Evolutionary conservation across 176 grass and related monocot species (phyloP).

Genomic region (Metroxylon sagu): DNA sequence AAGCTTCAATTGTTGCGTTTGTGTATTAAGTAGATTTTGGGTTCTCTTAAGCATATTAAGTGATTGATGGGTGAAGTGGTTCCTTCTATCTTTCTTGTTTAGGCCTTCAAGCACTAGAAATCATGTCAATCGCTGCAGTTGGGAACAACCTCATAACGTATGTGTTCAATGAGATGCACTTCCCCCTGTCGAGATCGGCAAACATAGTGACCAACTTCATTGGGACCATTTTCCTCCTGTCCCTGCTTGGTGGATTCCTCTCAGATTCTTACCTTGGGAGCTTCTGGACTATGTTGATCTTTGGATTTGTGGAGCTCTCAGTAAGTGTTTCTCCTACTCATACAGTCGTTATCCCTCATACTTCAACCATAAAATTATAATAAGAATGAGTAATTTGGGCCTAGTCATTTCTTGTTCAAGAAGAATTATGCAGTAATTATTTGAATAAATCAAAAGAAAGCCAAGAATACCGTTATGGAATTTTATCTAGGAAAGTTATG

Average conservation of each 20-base stretch:
- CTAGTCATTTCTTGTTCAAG: too few relatives aligned
- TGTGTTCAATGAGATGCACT: constrained; percentile 22
- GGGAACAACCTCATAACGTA: constrained; percentile 21
- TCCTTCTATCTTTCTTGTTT: not conserved
- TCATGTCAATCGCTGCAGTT: constrained; percentile 20
- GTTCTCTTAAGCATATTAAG: too few relatives aligned
- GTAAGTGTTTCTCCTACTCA: not conserved
- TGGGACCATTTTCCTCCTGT: constrained; percentile 16
- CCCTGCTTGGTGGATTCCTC: constrained; percentile 15
- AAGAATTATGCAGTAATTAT: too few relatives aligned
- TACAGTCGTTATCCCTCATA: too few relatives aligned
- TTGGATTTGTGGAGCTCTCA: constrained; percentile 15
- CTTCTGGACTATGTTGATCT: constrained; percentile 12
- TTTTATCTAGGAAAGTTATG: too few relatives aligned
- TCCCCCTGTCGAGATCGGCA: constrained; percentile 17
- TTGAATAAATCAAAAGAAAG: too few relatives aligned
- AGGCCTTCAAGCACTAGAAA: constrained; percentile 17
- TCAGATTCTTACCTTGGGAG: constrained; percentile 17
- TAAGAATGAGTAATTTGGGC: too few relatives aligned
- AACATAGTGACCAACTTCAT: constrained; percentile 25
- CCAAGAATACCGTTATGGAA: too few relatives aligned
- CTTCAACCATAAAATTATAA: not conserved
- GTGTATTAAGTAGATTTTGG: too few relatives aligned
- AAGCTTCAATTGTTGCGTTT: too few relatives aligned
- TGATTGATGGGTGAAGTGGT: too few relatives aligned